A percentile compares a stretch with the other conserved stretches of the same genome.
Evolutionary conservation across 805 yeast species (phyloP).

Genomic region (Pichia thaimueangensis): DNA sequence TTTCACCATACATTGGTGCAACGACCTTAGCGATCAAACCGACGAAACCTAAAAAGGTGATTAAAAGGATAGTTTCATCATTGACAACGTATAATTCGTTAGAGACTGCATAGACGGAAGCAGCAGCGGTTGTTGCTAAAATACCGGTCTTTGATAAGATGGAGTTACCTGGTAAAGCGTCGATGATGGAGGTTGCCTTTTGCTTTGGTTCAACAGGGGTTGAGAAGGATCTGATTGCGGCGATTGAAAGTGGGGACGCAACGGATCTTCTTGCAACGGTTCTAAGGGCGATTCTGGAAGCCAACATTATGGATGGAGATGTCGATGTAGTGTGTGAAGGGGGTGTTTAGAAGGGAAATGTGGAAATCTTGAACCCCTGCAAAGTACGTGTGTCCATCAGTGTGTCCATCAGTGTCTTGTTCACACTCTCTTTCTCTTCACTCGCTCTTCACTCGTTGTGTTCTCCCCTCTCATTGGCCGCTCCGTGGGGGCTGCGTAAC

Average conservation of each 20-base stretch:
- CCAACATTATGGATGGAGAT: constrained; percentile 10
- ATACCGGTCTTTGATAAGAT: constrained; percentile 88
- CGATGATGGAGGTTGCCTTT: constrained; percentile 84
- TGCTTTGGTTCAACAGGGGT: constrained; percentile 76
- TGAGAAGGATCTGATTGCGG: constrained; percentile 59
- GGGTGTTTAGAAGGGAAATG: not conserved
- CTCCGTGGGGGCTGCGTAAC: no score
- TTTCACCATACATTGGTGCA: constrained; percentile 91
- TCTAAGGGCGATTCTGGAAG: constrained; percentile 27
- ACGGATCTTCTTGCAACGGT: constrained; percentile 27
- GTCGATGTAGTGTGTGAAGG: not conserved
- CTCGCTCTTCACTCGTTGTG: not conserved
- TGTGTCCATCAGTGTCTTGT: not conserved
- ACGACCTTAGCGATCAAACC: constrained; percentile 75
- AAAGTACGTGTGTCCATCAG: not conserved
- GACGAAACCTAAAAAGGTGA: constrained; percentile 72
- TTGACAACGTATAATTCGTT: constrained; percentile 89
- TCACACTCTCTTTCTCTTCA: not conserved
- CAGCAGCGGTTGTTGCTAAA: constrained; percentile 92
- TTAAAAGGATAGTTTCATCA: constrained; percentile 85
- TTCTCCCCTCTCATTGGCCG: not conserved
- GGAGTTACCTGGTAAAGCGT: constrained; percentile 89
- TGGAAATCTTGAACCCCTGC: no score
- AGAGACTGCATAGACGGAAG: constrained; percentile 88
- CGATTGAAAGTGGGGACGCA: constrained; percentile 42